Conservation (phyloP, 345 rosid species). For the Camelina laxa region DNA sequence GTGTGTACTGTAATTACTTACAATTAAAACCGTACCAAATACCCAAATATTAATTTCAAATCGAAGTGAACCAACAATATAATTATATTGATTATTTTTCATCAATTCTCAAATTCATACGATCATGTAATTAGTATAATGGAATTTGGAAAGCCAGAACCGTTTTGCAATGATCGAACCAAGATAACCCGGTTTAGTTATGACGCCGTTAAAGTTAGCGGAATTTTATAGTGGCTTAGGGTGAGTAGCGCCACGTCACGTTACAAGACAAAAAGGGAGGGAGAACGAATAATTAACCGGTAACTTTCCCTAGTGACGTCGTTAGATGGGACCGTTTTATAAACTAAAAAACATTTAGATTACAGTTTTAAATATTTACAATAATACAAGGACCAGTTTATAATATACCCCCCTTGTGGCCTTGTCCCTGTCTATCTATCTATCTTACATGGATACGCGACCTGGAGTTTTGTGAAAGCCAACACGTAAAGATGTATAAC, state of each 20-base stretch:
- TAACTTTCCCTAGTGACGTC: conserved; percentile 41
- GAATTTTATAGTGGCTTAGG: conserved; percentile 28
- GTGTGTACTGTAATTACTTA: background rate
- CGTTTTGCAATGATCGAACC: background rate
- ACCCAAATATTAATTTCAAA: background rate
- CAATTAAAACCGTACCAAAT: conserved; percentile 23
- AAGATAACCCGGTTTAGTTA: conserved; percentile 13
- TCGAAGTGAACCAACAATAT: background rate
- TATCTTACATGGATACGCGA: conserved; percentile 39
- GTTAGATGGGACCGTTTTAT: conserved; percentile 37
- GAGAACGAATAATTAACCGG: conserved; percentile 42
- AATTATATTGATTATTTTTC: background rate
- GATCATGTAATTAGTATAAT: background rate
- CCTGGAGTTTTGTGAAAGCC: conserved; percentile 35
- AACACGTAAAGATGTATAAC: conserved; percentile 33
- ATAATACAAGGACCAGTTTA: conserved; percentile 30
- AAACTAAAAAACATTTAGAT: conserved; percentile 15
- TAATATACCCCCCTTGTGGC: conserved; percentile 2
- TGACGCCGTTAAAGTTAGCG: conserved; percentile 38
- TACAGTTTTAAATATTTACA: background rate
- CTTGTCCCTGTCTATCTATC: conserved; percentile 25
- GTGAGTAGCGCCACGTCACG: conserved; percentile 35
- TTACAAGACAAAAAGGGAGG: conserved; percentile 37
- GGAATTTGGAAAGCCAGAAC: background rate
- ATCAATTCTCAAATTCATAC: background rate